Conservation (phyloP, 495 filamentous ascomycete genomes). For the Baudoinia panamericana region DNA sequence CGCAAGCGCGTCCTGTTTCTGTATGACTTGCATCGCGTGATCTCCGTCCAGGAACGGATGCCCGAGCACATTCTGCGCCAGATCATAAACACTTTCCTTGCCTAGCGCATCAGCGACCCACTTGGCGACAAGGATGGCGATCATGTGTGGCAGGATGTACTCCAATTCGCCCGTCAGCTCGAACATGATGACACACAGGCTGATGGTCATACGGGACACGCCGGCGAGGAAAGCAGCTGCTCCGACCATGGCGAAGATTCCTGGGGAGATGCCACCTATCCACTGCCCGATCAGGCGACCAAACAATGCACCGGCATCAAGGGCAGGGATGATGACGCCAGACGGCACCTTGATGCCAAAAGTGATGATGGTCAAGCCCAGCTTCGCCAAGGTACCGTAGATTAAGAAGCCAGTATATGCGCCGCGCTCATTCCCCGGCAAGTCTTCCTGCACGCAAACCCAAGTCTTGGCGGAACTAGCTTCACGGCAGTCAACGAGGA, state of each 20-base stretch:
- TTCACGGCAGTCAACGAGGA: slow-evolving; percentile 40
- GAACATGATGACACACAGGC: slow-evolving; percentile 47
- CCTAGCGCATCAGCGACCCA: slow-evolving; percentile 44
- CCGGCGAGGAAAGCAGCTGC: slow-evolving; percentile 46
- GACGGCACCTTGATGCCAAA: slow-evolving; percentile 47
- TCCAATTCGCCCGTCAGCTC: slow-evolving; percentile 34
- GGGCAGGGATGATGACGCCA: slow-evolving; percentile 46
- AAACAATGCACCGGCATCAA: slow-evolving; percentile 44
- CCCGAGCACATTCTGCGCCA: slow-evolving; percentile 42
- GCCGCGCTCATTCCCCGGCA: slow-evolving; percentile 3
- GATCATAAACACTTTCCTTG: slow-evolving; percentile 41
- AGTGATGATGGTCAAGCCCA: slow-evolving; percentile 42
- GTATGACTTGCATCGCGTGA: slow-evolving; percentile 32
- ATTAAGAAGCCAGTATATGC: slow-evolving; percentile 38
- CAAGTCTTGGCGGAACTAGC: slow-evolving; percentile 26
- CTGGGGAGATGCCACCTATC: slow-evolving; percentile 36
- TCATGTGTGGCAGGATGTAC: slow-evolving; percentile 44
- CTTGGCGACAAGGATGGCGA: slow-evolving; percentile 45
- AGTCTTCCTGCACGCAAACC: slow-evolving; percentile 38
- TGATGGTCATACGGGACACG: slow-evolving; percentile 46
- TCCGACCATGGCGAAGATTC: slow-evolving; percentile 51
- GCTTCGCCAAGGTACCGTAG: slow-evolving; percentile 40
- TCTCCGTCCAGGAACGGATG: slow-evolving; percentile 46
- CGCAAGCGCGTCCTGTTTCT: slow-evolving; percentile 26
- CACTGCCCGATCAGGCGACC: slow-evolving; percentile 42